Evolutionary conservation across 2,329 filamentous ascomycete genomes (phyloP).

Genomic region (Xylaria sp.): DNA sequence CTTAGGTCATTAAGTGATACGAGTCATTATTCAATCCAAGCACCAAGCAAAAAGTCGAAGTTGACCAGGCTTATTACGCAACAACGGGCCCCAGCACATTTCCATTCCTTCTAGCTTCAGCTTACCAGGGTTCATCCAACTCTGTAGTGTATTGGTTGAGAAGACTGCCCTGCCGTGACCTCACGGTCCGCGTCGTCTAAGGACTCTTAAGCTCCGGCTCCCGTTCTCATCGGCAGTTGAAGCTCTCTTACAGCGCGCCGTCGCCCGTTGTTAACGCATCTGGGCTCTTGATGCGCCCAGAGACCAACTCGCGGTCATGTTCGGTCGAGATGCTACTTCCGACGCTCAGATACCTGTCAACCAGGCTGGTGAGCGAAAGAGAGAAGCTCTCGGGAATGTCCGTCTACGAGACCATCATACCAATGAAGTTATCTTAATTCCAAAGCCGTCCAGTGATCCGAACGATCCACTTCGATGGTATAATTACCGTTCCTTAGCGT

Average conservation of each 20-base stretch:
- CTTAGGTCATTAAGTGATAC: background rate
- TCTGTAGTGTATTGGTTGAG: background rate
- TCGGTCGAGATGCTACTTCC: background rate
- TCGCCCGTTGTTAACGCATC: background rate
- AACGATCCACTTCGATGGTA: slow-evolving; percentile 54
- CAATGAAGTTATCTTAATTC: slow-evolving; percentile 51
- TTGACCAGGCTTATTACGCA: background rate
- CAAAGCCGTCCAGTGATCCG: slow-evolving; percentile 51
- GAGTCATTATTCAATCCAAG: background rate
- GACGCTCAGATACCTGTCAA: slow-evolving; percentile 5
- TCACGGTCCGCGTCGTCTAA: background rate
- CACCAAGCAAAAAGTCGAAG: background rate
- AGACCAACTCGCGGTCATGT: slow-evolving; percentile 14
- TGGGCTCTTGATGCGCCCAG: background rate
- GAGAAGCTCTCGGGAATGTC: slow-evolving; percentile 55
- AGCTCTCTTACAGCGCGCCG: background rate
- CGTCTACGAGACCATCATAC: slow-evolving; percentile 56
- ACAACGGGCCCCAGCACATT: background rate
- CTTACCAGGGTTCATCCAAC: slow-evolving; percentile 3
- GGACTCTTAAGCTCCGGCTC: background rate
- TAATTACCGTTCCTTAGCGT: background rate
- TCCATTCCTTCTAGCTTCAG: background rate
- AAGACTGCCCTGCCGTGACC: background rate
- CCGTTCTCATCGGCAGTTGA: background rate
- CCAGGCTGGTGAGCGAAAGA: slow-evolving; percentile 20